Evolutionary conservation across 805 yeast genomes (phyloP).

Genomic region (Torulaspora gathmanii): DNA sequence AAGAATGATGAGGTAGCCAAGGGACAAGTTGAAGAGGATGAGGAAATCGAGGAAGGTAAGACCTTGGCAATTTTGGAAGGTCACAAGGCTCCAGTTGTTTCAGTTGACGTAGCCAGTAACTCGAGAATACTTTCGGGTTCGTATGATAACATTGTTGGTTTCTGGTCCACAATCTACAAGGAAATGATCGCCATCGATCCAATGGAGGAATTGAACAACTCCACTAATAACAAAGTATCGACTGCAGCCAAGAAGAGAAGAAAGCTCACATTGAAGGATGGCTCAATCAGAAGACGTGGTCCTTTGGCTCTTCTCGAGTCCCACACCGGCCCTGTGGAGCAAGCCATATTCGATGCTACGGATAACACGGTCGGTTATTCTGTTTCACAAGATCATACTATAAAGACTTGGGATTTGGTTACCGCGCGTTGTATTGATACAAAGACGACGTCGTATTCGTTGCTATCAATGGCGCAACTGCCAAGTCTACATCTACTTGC

Average conservation of each 20-base stretch:
- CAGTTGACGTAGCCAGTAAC: slow-evolving; percentile 55
- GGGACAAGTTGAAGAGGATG: slow-evolving; percentile 38
- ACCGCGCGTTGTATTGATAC: slow-evolving; percentile 84
- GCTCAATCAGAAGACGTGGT: slow-evolving; percentile 71
- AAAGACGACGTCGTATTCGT: slow-evolving; percentile 77
- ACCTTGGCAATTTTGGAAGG: slow-evolving; percentile 85
- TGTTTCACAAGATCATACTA: slow-evolving; percentile 91
- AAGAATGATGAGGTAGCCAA: slow-evolving; percentile 35
- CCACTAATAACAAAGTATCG: slow-evolving; percentile 44
- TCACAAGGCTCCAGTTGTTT: slow-evolving; percentile 82
- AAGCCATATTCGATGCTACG: slow-evolving; percentile 62
- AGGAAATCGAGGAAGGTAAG: slow-evolving; percentile 56
- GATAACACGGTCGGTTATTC: slow-evolving; percentile 87
- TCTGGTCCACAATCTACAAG: slow-evolving; percentile 85
- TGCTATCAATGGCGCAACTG: slow-evolving; percentile 68
- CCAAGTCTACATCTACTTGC: slow-evolving; percentile 68
- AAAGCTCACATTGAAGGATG: slow-evolving; percentile 70
- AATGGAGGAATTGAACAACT: slow-evolving; percentile 41
- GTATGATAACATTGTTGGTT: slow-evolving; percentile 69
- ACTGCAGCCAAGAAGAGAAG: slow-evolving; percentile 87
- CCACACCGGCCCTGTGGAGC: slow-evolving; percentile 85
- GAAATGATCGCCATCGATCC: slow-evolving; percentile 69
- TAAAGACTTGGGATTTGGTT: slow-evolving; percentile 93
- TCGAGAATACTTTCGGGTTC: slow-evolving; percentile 78
- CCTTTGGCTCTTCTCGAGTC: slow-evolving; percentile 76